Conservation (phyloP, 495 filamentous ascomycete species). For the Xanthoparmelia taractica region DNA sequence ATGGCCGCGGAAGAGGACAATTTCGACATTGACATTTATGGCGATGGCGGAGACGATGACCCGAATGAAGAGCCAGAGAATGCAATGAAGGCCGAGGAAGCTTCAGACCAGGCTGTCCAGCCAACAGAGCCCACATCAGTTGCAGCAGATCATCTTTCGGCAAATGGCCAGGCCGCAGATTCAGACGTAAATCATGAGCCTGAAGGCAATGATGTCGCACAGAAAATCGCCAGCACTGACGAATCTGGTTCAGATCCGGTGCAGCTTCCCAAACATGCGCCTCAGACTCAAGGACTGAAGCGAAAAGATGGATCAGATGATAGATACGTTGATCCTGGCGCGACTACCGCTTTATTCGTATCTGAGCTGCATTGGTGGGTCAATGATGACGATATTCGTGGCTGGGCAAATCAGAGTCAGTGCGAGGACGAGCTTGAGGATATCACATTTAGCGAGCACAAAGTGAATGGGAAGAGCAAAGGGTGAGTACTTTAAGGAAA, state of each 20-base stretch:
- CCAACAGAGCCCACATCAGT: slow-evolving; percentile 26
- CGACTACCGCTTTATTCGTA: slow-evolving; percentile 73
- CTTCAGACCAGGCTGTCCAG: slow-evolving; percentile 31
- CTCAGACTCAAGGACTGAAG: slow-evolving; percentile 59
- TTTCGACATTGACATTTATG: slow-evolving; percentile 98
- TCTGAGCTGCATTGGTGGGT: slow-evolving; percentile 95
- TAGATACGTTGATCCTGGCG: slow-evolving; percentile 68
- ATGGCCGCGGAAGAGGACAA: slow-evolving; percentile 83
- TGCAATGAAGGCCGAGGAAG: slow-evolving; percentile 34
- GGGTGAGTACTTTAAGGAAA: slow-evolving; percentile 51
- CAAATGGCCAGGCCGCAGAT: slow-evolving; percentile 28
- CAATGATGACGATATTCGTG: slow-evolving; percentile 88
- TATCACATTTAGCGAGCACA: slow-evolving; percentile 94
- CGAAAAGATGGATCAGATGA: slow-evolving; percentile 70
- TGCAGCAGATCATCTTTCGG: slow-evolving; percentile 33
- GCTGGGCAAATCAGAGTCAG: slow-evolving; percentile 68
- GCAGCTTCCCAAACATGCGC: slow-evolving; percentile 42
- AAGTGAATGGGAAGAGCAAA: slow-evolving; percentile 97
- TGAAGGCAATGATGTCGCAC: slow-evolving; percentile 33
- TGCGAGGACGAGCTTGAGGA: slow-evolving; percentile 83
- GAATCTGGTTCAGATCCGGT: slow-evolving; percentile 35
- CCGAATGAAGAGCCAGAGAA: slow-evolving; percentile 40
- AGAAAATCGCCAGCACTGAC: slow-evolving; percentile 45
- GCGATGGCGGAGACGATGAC: slow-evolving; percentile 57
- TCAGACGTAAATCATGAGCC: slow-evolving; percentile 33